Evolutionary conservation across 1,284 basidiomycete species (phyloP).

Genomic region (Irpex rosettiformis): DNA sequence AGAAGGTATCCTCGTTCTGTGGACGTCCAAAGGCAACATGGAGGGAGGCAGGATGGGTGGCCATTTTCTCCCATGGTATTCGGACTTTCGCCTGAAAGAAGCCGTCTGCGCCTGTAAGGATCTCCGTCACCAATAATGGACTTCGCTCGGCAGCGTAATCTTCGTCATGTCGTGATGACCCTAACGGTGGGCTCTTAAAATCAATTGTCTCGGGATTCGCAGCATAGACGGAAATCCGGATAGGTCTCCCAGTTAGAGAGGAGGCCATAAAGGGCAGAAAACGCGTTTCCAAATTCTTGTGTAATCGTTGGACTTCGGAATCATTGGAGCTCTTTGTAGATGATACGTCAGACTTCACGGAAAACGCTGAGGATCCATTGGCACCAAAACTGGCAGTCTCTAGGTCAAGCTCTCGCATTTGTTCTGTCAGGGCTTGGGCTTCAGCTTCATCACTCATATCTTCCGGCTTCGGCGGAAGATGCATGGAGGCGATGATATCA

Average conservation of each 20-base stretch:
- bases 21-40: slow-evolving; percentile 57
- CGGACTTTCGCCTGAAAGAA: slow-evolving; percentile 63
- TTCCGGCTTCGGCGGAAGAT: slow-evolving; percentile 55
- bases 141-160: slow-evolving; percentile 28
- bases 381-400: slow-evolving; percentile 20
- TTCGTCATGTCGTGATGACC: slow-evolving; percentile 17
- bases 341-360: slow-evolving; percentile 15
- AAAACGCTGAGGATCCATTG: slow-evolving; percentile 12
- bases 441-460: slow-evolving; percentile 62
- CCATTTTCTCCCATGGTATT: slow-evolving; percentile 68
- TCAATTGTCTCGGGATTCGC: slow-evolving; percentile 27
- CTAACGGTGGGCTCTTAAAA: slow-evolving; percentile 12
- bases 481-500: slow-evolving; percentile 37
- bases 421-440: slow-evolving; percentile 44
- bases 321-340: slow-evolving; percentile 11
- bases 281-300: slow-evolving; percentile 71
- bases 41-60: slow-evolving; percentile 52
- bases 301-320: slow-evolving; percentile 46
- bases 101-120: slow-evolving; percentile 63
- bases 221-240: slow-evolving; percentile 56
- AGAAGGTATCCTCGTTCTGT: slow-evolving; percentile 51
- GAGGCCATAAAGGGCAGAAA: slow-evolving; percentile 78
- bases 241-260: slow-evolving; percentile 52
- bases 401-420: slow-evolving; percentile 34
- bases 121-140: slow-evolving; percentile 47